Percentiles rank a stretch among this genome's conserved stretches.
Evolutionary conservation across 2,329 filamentous ascomycete species (phyloP).

Genomic region (Neonectria ditissima): DNA sequence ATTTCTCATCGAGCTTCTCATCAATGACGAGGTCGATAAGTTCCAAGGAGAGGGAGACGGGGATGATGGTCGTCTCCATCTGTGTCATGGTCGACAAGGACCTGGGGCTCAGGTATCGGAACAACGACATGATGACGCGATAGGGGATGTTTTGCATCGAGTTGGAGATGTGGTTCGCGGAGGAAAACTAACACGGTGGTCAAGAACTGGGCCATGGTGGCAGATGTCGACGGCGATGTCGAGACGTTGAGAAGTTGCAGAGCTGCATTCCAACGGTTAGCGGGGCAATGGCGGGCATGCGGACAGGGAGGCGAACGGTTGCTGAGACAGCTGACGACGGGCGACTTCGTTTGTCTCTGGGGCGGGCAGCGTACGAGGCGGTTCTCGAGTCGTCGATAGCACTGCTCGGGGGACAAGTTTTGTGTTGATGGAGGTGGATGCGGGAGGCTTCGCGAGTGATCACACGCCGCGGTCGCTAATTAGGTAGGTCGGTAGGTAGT

Average conservation of each 20-base stretch:
- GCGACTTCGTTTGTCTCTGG: slow-evolving; percentile 15
- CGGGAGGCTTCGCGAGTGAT: background rate
- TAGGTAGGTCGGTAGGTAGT: too few species aligned
- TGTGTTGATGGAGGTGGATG: slow-evolving; percentile 8
- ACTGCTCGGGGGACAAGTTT: background rate
- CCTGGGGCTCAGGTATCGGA: slow-evolving; percentile 50
- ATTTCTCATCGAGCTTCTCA: slow-evolving; percentile 16
- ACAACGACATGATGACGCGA: slow-evolving; percentile 39
- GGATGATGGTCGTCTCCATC: slow-evolving; percentile 48
- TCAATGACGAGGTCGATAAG: slow-evolving; percentile 30
- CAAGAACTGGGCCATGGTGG: slow-evolving; percentile 56
- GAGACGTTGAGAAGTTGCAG: slow-evolving; percentile 28
- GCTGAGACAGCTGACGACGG: slow-evolving; percentile 31
- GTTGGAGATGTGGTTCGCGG: background rate
- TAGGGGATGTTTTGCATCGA: slow-evolving; percentile 2
- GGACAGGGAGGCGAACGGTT: slow-evolving; percentile 29
- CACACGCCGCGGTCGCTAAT: background rate
- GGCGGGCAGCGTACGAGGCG: background rate
- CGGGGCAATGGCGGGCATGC: slow-evolving; percentile 50
- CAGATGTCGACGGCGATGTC: slow-evolving; percentile 26
- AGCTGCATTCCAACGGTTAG: slow-evolving; percentile 57
- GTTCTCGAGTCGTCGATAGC: background rate
- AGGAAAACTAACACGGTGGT: slow-evolving; percentile 56
- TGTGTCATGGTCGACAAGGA: slow-evolving; percentile 48
- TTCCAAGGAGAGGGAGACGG: slow-evolving; percentile 41